These are phyloP conservation scores for Agaricus blazei DNA, from an alignment of 768 basidiomycete genomes.

Conservation along the genomic window DNA sequence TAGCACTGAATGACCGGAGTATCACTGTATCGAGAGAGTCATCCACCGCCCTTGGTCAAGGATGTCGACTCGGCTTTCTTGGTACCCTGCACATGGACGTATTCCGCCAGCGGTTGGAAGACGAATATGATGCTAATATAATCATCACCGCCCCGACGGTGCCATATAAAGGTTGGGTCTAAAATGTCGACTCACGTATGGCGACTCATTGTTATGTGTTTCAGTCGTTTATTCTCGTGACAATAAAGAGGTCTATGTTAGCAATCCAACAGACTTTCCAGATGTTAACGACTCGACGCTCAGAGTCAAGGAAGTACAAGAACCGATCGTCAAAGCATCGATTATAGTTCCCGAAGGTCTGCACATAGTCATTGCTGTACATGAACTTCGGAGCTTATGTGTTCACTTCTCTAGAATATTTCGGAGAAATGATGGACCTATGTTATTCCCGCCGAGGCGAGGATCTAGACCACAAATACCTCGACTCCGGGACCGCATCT, in stretches of 20 bases:
- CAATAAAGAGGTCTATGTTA: constrained; percentile 52
- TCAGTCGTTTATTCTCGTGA: constrained; percentile 70
- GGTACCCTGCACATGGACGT: constrained; percentile 97
- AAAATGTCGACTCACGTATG: not conserved
- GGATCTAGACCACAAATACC: constrained; percentile 77
- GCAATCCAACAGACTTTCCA: constrained; percentile 95
- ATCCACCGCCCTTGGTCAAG: constrained; percentile 92
- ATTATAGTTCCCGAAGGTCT: constrained; percentile 92
- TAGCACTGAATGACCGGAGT: constrained; percentile 82
- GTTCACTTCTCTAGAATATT: constrained; percentile 54
- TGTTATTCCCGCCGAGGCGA: constrained; percentile 84
- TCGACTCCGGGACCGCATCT: constrained; percentile 51
- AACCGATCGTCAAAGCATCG: constrained; percentile 89
- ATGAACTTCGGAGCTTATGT: not conserved
- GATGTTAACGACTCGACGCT: constrained; percentile 60
- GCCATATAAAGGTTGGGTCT: constrained; percentile 71
- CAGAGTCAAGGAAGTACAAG: constrained; percentile 74
- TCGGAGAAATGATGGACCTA: constrained; percentile 95
- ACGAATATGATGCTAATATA: constrained; percentile 92
- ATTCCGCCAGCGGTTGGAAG: constrained; percentile 92
- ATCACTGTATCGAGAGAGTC: constrained; percentile 90
- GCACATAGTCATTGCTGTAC: not conserved
- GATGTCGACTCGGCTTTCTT: constrained; percentile 90
- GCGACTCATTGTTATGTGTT: not conserved
- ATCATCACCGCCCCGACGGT: constrained; percentile 96